Evolutionary conservation across 1,284 basidiomycete genomes (phyloP), one percentile per base, ranked within the genome.

Genomic region (Tilletia caries): DNA sequence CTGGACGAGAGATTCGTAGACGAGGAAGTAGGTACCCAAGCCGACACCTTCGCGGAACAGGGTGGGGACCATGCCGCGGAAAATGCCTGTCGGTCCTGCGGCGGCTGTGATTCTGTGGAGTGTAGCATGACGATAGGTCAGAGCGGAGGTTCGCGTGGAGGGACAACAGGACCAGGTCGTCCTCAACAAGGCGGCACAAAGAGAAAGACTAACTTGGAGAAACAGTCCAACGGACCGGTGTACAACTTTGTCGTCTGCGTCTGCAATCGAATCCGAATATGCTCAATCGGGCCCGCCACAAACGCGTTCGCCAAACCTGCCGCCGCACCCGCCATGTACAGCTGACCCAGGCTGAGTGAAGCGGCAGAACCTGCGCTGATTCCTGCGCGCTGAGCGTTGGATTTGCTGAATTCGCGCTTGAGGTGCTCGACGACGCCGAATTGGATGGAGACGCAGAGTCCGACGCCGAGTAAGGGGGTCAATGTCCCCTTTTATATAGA

Each of bases 251-350:
- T 68, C 15, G 74, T 76, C 68, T 83, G 79, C 18, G 82, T 79
- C 70, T 83, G 82, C 6, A 83, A 62, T 91, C 95, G 91, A 78
- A 98, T 98, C 86, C 95, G 91, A 79, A 98, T 93, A 82, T 98
- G 94, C 84, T 98, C 95, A 15, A 98, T 93, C 1, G 95, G 95
- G 1, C 93, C 93, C 0, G 94, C 95, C 23, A 97, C 92, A 68
- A 95, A 87, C 54, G 91, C 91, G 83, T 98, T 98, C 18, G 93
- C 91, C 27, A 97, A 84, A 43, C 95, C 95, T 29, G 94, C 95
- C 34, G 89, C 85, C 1, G 92, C 89, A 73, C 95, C 95, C 3
- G 93, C 88, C 0, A 86, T 78, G 76, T 93, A 89, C 23, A 95
- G 86, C 84, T 97, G 93, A 54, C 85, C 86, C 18, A 94, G 86